Evolutionary conservation across 176 grass and related monocot species (phyloP).

Genomic region (Phoenix dactylifera): DNA sequence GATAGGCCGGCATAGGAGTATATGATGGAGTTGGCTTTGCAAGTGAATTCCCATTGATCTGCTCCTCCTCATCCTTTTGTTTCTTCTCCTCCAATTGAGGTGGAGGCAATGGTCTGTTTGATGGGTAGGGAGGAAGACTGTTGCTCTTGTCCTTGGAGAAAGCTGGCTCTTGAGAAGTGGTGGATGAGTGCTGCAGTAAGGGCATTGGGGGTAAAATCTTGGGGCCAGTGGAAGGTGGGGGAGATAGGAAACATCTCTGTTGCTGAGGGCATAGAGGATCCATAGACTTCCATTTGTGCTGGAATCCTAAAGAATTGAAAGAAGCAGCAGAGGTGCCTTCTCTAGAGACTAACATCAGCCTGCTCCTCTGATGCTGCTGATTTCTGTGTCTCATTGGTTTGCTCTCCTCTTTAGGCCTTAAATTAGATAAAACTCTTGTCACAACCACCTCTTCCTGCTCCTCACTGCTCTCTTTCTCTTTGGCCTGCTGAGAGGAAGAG

Average conservation of each 20-base stretch:
- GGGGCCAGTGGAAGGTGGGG: slow-evolving; percentile 3
- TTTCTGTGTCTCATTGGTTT: slow-evolving; percentile 8
- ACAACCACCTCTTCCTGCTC: slow-evolving; percentile 74
- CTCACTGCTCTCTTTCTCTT: slow-evolving; percentile 24
- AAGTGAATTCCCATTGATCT: no score
- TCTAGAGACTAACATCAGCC: no score
- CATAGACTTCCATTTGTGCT: slow-evolving; percentile 34
- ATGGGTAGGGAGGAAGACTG: no score
- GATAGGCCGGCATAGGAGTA: no score
- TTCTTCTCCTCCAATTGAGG: no score
- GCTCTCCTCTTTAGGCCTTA: slow-evolving; percentile 33
- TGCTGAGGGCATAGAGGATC: not conserved
- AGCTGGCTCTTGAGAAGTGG: no score
- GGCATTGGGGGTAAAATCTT: slow-evolving; percentile 45
- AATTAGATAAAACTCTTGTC: slow-evolving; percentile 36
- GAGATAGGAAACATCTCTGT: slow-evolving; percentile 1
- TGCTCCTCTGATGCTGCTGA: not conserved
- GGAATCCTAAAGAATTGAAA: slow-evolving; percentile 28
- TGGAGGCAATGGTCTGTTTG: no score
- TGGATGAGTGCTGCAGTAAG: slow-evolving; percentile 25
- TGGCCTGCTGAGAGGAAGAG: slow-evolving; percentile 5
- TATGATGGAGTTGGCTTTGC: no score
- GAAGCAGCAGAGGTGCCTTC: slow-evolving; percentile 3
- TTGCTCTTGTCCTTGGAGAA: no score
- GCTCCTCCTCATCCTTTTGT: no score